Conservation (phyloP, 78 protist species). For the Corallochytrium limacisporum region DNA sequence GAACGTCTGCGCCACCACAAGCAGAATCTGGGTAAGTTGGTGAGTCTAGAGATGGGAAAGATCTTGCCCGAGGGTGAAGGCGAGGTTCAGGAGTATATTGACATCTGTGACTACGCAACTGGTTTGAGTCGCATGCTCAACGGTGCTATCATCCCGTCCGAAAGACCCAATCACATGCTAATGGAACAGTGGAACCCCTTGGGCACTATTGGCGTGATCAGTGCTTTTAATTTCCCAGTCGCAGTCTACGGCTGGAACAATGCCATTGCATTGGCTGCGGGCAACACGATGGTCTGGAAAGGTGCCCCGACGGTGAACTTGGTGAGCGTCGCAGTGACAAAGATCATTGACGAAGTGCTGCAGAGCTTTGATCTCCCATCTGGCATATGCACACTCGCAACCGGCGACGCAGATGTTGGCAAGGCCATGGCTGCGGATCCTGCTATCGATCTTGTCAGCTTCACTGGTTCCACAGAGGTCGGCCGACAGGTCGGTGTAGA, state of each 20-base stretch:
- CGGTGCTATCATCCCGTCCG: constrained; percentile 72
- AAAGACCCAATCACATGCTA: constrained; percentile 60
- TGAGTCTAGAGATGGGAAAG: constrained; percentile 81
- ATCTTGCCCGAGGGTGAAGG: constrained; percentile 73
- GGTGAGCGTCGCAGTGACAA: constrained; percentile 46
- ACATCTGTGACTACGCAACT: constrained; percentile 74
- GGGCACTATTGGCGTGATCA: constrained; percentile 72
- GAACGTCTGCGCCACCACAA: constrained; percentile 37
- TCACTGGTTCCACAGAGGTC: constrained; percentile 69
- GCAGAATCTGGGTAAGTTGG: constrained; percentile 51
- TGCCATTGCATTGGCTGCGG: constrained; percentile 38
- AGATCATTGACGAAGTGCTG: constrained; percentile 56
- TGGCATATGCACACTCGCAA: constrained; percentile 38
- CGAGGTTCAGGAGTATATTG: constrained; percentile 81
- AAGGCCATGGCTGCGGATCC: constrained; percentile 42
- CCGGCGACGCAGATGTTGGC: constrained; percentile 52
- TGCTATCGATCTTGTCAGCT: constrained; percentile 58
- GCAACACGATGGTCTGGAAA: constrained; percentile 60
- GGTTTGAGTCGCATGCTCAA: constrained; percentile 60
- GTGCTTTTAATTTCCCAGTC: constrained; percentile 87
- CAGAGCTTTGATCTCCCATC: constrained; percentile 36
- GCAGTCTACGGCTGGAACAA: constrained; percentile 84
- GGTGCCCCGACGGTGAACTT: constrained; percentile 65
- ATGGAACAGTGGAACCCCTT: constrained; percentile 79
- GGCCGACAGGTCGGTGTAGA: constrained; percentile 42